Conservation (phyloP, 352 stramenopile genomes). For the Phytophthora sojae region DNA sequence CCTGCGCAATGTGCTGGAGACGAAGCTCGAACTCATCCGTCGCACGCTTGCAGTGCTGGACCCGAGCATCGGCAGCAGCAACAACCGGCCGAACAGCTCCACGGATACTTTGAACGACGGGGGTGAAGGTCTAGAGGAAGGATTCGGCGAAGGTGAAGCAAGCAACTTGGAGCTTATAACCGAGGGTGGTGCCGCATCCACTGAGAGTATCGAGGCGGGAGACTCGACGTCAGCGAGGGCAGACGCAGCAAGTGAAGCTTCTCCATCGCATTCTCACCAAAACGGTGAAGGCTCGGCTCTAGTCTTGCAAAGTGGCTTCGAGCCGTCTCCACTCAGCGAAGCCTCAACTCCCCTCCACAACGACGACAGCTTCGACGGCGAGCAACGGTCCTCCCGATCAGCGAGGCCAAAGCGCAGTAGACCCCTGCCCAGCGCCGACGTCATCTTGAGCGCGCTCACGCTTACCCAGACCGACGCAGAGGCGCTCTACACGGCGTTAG, state of each 20-base stretch:
- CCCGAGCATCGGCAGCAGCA: constrained; percentile 23
- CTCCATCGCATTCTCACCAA: constrained; percentile 2
- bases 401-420: constrained; percentile 6
- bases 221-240: not conserved
- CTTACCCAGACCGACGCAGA: constrained; percentile 77
- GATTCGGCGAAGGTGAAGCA: constrained; percentile 9
- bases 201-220: constrained; percentile 4
- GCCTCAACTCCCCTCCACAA: constrained; percentile 8
- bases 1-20: constrained; percentile 61
- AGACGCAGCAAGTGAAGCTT: constrained; percentile 18
- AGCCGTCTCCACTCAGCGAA: constrained; percentile 10
- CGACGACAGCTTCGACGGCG: constrained; percentile 11
- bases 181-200: constrained; percentile 4
- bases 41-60: constrained; percentile 53
- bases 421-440: constrained; percentile 37
- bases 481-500: constrained; percentile 78
- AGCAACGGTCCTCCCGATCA: constrained; percentile 26
- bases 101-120: constrained; percentile 16
- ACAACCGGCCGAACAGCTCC: constrained; percentile 12
- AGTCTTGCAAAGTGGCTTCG: constrained; percentile 11
- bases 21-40: constrained; percentile 70
- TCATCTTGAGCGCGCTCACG: constrained; percentile 56
- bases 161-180: not conserved
- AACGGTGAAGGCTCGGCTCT: constrained; percentile 18
- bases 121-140: constrained; percentile 4